These are phyloP conservation scores for Ciborinia camelliae DNA, from an alignment of 2,329 filamentous ascomycete species.

Conservation along the genomic window DNA sequence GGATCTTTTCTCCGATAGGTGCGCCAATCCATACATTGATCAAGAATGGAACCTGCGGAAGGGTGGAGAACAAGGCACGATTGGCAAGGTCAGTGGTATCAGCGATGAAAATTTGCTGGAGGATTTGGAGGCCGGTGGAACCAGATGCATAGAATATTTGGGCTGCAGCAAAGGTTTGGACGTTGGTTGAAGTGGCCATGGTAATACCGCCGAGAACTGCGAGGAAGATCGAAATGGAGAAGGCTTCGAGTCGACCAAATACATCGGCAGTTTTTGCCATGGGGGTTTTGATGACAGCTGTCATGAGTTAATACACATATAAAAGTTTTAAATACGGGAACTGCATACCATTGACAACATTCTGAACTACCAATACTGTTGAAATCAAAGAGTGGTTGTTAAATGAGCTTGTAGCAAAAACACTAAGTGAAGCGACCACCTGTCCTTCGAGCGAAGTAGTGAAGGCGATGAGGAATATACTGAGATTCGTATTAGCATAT, in stretches of 20 bases:
- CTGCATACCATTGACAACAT: slow-evolving; percentile 12
- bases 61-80: slow-evolving; percentile 48
- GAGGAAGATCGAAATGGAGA: slow-evolving; percentile 43
- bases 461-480: slow-evolving; percentile 42
- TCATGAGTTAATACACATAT: slow-evolving; percentile 36
- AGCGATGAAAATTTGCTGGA: slow-evolving; percentile 57
- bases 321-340: slow-evolving; percentile 36
- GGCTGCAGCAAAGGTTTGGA: slow-evolving; percentile 56
- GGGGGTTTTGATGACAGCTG: slow-evolving; percentile 56
- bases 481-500: slow-evolving; percentile 40
- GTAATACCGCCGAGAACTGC: slow-evolving; percentile 54
- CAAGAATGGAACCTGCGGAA: slow-evolving; percentile 41
- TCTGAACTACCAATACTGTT: slow-evolving; percentile 21
- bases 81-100: slow-evolving; percentile 64
- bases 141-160: slow-evolving; percentile 64
- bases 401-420: slow-evolving; percentile 46
- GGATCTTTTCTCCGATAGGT: slow-evolving; percentile 40
- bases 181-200: slow-evolving; percentile 59
- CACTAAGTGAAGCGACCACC: slow-evolving; percentile 42
- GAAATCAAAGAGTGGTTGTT: slow-evolving; percentile 47
- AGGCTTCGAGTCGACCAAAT: slow-evolving; percentile 48
- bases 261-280: slow-evolving; percentile 50
- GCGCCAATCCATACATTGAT: slow-evolving; percentile 47
- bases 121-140: slow-evolving; percentile 47
- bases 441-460: slow-evolving; percentile 18